phyloP scores from a whole-genome alignment of 2,329 filamentous ascomycete genomes.

The Dactylonectria macrodidyma region DNA sequence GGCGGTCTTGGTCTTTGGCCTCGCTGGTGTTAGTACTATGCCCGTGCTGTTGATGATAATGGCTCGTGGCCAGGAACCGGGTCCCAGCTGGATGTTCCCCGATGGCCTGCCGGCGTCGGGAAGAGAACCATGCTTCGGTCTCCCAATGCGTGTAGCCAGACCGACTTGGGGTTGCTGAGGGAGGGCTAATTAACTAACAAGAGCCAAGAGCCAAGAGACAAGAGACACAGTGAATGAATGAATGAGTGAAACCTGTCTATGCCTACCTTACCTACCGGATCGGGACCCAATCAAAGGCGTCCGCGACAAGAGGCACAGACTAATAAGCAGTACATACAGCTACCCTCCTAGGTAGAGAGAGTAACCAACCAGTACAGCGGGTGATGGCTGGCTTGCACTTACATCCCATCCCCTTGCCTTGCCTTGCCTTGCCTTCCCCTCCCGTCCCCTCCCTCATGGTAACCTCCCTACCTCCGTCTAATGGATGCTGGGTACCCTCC shows the following conservation, averaged over 20 bases:
- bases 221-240: constrained; percentile 30
- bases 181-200: too few species aligned
- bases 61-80: constrained; percentile 45
- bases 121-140: constrained; percentile 2
- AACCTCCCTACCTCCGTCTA: too few species aligned
- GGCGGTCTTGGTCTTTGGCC: not conserved
- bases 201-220: not conserved
- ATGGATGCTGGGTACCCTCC: constrained; percentile 22
- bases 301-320: not conserved
- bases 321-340: not conserved
- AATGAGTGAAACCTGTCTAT: not conserved
- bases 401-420: not conserved
- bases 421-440: not conserved
- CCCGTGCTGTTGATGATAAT: constrained; percentile 21
- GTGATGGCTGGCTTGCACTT: not conserved
- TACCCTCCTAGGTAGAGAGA: not conserved
- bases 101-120: constrained; percentile 41
- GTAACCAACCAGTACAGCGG: not conserved
- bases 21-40: not conserved
- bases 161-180: constrained; percentile 28
- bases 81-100: constrained; percentile 48
- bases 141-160: constrained; percentile 29
- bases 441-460: not conserved
- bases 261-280: too few species aligned
- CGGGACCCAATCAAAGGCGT: too few species aligned